Percentiles rank a stretch among this genome's conserved stretches.
phyloP scores from a whole-genome alignment of 345 rosid species.

The Hevea brasiliensis region DNA sequence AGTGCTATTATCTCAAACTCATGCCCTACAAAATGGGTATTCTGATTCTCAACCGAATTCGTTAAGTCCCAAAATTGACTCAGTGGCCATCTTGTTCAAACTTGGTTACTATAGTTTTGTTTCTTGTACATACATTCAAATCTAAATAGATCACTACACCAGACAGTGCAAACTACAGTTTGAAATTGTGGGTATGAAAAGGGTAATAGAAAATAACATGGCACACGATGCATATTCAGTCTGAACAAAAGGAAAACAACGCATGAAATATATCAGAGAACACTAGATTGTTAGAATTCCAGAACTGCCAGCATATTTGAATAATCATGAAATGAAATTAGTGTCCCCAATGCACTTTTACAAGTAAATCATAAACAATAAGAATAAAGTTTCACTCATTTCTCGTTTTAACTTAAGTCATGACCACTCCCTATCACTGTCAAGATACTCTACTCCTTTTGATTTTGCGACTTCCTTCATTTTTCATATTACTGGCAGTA shows the following conservation, averaged over 20 bases:
- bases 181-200: neutral
- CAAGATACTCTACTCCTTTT: constrained; percentile 22
- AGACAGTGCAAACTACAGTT: too few species aligned
- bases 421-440: neutral
- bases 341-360: too few species aligned
- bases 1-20: too few species aligned
- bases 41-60: too few species aligned
- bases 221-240: neutral
- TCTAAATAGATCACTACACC: too few species aligned
- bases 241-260: neutral
- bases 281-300: neutral
- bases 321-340: neutral
- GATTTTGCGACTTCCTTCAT: constrained; percentile 12
- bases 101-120: too few species aligned
- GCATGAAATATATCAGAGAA: neutral
- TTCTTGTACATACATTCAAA: too few species aligned
- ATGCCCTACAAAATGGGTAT: too few species aligned
- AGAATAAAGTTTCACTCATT: neutral
- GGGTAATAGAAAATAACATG: neutral
- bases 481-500: constrained; percentile 48
- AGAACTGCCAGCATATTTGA: neutral
- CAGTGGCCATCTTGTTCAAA: too few species aligned
- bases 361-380: neutral
- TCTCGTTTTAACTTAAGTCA: neutral
- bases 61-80: too few species aligned